phyloP scores from a whole-genome alignment of 2,329 filamentous ascomycete species.

The Penicillium polonicum region DNA sequence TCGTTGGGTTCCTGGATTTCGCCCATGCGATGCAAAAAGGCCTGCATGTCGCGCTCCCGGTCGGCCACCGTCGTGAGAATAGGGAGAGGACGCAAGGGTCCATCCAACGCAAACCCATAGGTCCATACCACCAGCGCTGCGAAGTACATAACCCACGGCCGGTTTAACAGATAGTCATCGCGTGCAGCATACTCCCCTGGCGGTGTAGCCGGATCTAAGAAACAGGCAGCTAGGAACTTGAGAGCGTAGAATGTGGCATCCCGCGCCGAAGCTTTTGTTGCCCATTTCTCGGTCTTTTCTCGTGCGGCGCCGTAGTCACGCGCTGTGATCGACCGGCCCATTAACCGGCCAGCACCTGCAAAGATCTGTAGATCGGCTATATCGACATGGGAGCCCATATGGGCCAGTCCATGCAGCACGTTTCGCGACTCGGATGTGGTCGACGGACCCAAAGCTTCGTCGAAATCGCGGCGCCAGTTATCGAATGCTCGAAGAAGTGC shows the following conservation, averaged over 20 bases:
- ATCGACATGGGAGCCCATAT: conserved; percentile 97
- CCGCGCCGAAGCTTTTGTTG: conserved; percentile 79
- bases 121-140: conserved; percentile 90
- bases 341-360: conserved; percentile 77
- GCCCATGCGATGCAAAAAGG: conserved; percentile 71
- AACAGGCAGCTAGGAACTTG: conserved; percentile 76
- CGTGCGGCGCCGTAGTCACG: conserved; percentile 78
- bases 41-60: conserved; percentile 73
- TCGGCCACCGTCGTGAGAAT: conserved; percentile 61
- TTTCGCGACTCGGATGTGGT: conserved; percentile 78
- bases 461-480: conserved; percentile 89
- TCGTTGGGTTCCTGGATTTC: conserved; percentile 73
- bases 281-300: conserved; percentile 80
- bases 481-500: conserved; percentile 86
- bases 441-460: conserved; percentile 69
- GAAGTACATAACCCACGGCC: conserved; percentile 95
- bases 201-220: conserved; percentile 55
- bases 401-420: conserved; percentile 87
- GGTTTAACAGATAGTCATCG: conserved; percentile 84
- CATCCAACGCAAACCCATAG: conserved; percentile 88
- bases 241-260: conserved; percentile 92
- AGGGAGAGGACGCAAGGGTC: conserved; percentile 58
- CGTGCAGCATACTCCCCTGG: conserved; percentile 68
- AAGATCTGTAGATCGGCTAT: conserved; percentile 98
- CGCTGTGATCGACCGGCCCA: conserved; percentile 79